Evolutionary conservation across 768 basidiomycete species (phyloP), one percentile per base, ranked within the genome.

Genomic region (Mrakia blollopis): DNA sequence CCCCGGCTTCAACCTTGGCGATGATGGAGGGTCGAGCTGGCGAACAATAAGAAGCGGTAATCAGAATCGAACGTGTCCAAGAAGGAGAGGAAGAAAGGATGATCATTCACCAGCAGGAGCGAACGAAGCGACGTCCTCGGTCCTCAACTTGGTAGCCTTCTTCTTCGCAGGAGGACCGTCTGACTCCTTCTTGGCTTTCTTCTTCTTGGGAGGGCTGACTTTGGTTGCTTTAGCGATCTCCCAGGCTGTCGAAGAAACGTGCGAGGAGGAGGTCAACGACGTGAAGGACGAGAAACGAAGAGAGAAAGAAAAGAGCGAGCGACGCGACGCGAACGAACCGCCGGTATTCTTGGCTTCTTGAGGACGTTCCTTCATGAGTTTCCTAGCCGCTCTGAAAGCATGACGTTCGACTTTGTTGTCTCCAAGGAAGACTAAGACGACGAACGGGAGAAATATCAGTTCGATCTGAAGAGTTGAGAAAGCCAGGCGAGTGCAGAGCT

Each of bases 11-110:
- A 13, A n/a, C 13, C 18, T 57, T 57, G 25, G 57, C 57, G 57
- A 57, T 57, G 57, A 57, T 57, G 25, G 57, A n/a, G 14, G 57
- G 57, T 57, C 57, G 57, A 57, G 57, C 57, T 57, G 57, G n/a
- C 25, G 57, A 28, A 57, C 2, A 7, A 50, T 8, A 13, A n/a
- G 57, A 28, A 57, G 3, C 8, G 9, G 3, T 16, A 16, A 23
- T 57, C 57, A 57, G 57, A 6, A 50, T 13, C 57, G 13, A 10
- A 28, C 57, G n/a, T n/a, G 57, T 57, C 57, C n/a, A n/a, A 14
- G 28, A 14, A 28, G 57, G n/a, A 23, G 23, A 18, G 52, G 18
- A n/a, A 37, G 44, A 44, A 1, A 14, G 44, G 14, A 14, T 1
- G 44, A 44, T n/a, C 16, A 65, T 39, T 68, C 39, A 68, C 65